Conservation (phyloP, 2,329 filamentous ascomycete species). For the Ampelomyces quisqualis region DNA sequence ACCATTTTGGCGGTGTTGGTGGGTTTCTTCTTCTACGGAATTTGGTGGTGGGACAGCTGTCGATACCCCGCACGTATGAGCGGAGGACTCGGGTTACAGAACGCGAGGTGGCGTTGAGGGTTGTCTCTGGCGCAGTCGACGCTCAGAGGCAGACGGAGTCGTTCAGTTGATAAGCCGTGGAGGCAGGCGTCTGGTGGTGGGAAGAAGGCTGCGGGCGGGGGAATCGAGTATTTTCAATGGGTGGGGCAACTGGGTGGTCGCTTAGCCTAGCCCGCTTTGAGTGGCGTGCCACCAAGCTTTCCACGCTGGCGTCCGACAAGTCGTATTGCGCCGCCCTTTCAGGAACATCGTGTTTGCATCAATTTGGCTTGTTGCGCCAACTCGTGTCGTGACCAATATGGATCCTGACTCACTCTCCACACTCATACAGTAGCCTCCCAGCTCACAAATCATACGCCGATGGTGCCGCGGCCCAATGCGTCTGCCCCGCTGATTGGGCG, state of each 20-base stretch:
- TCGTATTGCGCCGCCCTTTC: not conserved
- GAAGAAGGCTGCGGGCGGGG: constrained; percentile 14
- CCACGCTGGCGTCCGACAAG: too few species aligned
- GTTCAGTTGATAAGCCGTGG: constrained; percentile 24
- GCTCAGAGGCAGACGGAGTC: constrained; percentile 32
- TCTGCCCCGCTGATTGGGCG: too few species aligned
- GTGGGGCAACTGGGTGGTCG: not conserved
- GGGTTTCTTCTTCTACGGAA: constrained; percentile 39
- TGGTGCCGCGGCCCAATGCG: too few species aligned
- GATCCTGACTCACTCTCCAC: too few species aligned
- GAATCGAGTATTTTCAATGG: not conserved
- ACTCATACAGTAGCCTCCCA: too few species aligned
- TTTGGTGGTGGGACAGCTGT: constrained; percentile 33
- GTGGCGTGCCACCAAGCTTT: not conserved
- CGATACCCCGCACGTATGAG: constrained; percentile 40
- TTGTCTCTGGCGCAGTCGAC: constrained; percentile 38
- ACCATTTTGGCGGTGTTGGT: constrained; percentile 93
- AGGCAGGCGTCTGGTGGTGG: constrained; percentile 22
- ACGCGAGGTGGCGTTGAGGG: constrained; percentile 18
- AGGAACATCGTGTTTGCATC: too few species aligned
- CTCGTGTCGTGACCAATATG: too few species aligned
- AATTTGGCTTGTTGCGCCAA: too few species aligned
- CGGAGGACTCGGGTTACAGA: constrained; percentile 25
- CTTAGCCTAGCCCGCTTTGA: not conserved
- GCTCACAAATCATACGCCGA: too few species aligned